These are phyloP conservation scores for Colletotrichum camelliae DNA, from an alignment of 2,329 filamentous ascomycete genomes.

Conservation along the genomic window DNA sequence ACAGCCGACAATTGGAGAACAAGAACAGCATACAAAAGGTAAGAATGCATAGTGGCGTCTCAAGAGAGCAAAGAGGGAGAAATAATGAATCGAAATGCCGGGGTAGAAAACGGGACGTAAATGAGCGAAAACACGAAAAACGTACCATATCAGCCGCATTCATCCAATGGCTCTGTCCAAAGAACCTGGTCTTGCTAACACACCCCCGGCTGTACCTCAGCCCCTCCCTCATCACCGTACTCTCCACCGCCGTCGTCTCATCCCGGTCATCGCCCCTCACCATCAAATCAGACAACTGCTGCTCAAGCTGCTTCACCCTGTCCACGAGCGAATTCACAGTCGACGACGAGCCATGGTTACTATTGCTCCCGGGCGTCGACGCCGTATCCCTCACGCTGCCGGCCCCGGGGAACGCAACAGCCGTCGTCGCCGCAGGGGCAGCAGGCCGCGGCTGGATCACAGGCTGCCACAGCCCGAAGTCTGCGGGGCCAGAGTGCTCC, in stretches of 20 bases:
- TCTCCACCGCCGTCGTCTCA: not conserved
- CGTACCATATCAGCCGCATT: constrained; percentile 47
- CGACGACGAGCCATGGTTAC: constrained; percentile 22
- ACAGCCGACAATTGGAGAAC: too few species aligned
- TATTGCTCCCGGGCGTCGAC: constrained; percentile 22
- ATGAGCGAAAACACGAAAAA: not conserved
- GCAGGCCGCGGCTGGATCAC: not conserved
- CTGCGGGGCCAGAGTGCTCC: not conserved
- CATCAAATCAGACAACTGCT: constrained; percentile 35
- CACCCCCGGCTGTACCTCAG: constrained; percentile 29
- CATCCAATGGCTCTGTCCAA: constrained; percentile 58
- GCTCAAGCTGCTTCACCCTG: constrained; percentile 48
- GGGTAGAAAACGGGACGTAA: not conserved
- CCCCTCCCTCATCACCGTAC: not conserved
- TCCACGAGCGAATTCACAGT: constrained; percentile 36
- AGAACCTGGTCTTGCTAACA: constrained; percentile 49
- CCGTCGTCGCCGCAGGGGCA: not conserved
- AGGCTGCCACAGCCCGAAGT: constrained; percentile 2
- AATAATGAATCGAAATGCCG: not conserved
- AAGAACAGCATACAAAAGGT: too few species aligned
- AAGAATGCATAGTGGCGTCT: too few species aligned
- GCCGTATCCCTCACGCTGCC: not conserved
- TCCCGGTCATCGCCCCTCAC: not conserved
- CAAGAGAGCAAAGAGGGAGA: not conserved
- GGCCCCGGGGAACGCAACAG: not conserved